A percentile compares a stretch with the other conserved stretches of the same genome.
These are phyloP conservation scores for Orbilia oligospora DNA, from an alignment of 2,329 filamentous ascomycete species.

Conservation along the genomic window DNA sequence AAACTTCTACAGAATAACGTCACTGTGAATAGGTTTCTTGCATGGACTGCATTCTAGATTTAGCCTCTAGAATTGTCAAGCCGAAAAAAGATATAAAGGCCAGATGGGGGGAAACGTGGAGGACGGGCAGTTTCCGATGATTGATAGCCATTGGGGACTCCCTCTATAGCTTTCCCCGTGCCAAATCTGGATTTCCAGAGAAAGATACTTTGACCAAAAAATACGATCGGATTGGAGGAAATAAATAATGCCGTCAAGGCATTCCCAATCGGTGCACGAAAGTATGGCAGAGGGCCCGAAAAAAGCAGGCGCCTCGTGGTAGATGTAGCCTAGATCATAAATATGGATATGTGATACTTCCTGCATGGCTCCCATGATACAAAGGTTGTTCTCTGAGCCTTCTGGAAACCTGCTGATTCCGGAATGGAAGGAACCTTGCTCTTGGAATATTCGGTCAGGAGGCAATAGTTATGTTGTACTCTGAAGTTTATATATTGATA, in stretches of 20 bases:
- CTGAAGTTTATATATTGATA: background rate
- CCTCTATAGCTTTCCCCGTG: background rate
- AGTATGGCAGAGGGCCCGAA: background rate
- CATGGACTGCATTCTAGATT: background rate
- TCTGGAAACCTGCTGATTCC: background rate
- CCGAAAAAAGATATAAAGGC: background rate
- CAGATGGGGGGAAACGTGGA: slow-evolving; percentile 1
- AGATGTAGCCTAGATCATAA: too few species aligned
- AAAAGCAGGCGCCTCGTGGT: background rate
- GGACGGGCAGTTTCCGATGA: background rate
- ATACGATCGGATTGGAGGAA: background rate
- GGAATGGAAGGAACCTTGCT: background rate
- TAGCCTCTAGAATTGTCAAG: background rate
- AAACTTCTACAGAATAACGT: background rate
- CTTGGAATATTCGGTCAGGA: background rate
- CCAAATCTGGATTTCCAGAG: background rate
- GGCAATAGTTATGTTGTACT: background rate
- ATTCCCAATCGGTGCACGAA: background rate
- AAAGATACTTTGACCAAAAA: background rate
- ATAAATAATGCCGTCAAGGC: background rate
- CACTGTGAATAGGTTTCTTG: background rate
- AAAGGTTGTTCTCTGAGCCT: background rate
- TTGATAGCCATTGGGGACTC: background rate
- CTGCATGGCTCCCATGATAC: background rate
- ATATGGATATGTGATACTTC: background rate